phyloP scores from a whole-genome alignment of 2,329 filamentous ascomycete species.

The Madurella fahalii region DNA sequence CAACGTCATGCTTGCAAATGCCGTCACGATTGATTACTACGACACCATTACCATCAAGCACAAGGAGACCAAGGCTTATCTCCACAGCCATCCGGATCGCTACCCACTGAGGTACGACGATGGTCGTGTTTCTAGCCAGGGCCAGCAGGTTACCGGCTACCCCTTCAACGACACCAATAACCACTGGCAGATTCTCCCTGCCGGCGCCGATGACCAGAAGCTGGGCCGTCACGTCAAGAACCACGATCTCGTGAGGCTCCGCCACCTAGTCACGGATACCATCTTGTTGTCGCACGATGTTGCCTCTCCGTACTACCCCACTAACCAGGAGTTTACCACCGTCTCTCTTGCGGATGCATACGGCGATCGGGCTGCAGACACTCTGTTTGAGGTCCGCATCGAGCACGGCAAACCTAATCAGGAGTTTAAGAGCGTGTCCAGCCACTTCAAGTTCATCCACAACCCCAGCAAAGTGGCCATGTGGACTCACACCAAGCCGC shows the following conservation, averaged over 20 bases:
- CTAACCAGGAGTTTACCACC: conserved; percentile 97
- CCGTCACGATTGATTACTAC: conserved; percentile 83
- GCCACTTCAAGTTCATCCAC: conserved; percentile 95
- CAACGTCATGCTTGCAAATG: conserved; percentile 85
- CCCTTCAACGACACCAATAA: conserved; percentile 99
- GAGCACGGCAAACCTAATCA: conserved; percentile 77
- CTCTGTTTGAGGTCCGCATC: conserved; percentile 86
- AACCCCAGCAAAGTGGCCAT: conserved; percentile 94
- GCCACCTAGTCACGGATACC: conserved; percentile 80
- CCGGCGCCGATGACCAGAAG: conserved; percentile 54
- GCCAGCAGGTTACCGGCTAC: conserved; percentile 97
- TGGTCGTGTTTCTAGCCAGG: conserved; percentile 93
- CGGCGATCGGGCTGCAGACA: conserved; percentile 76
- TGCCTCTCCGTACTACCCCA: conserved; percentile 91
- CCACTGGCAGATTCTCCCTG: conserved; percentile 88
- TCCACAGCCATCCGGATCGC: conserved; percentile 84
- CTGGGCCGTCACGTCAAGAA: conserved; percentile 67
- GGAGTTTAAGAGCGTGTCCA: conserved; percentile 84
- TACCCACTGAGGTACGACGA: conserved; percentile 97
- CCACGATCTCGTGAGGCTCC: conserved; percentile 79
- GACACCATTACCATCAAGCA: conserved; percentile 84
- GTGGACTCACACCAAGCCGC: conserved; percentile 94
- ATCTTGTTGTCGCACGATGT: conserved; percentile 93
- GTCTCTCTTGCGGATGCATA: conserved; percentile 68
- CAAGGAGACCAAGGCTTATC: conserved; percentile 95